Evolutionary conservation across 768 basidiomycete genomes (phyloP), one percentile per base, ranked within the genome.

Genomic region (Leccinellum rugosiceps): DNA sequence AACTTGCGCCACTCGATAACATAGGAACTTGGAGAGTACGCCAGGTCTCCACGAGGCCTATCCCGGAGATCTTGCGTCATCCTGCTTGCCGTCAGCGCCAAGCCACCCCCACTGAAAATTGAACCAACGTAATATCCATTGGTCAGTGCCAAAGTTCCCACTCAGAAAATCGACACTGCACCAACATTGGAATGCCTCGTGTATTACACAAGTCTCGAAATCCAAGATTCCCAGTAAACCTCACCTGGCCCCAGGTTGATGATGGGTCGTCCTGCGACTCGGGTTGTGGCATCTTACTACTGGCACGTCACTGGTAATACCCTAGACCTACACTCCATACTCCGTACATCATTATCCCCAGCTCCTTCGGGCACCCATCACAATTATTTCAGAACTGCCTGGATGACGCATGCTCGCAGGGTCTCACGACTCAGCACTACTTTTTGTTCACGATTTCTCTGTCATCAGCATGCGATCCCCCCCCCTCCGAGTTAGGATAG

Each of bases 361-460:
- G 32, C 45, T 55, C 50, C 35, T 57, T 52, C 34, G 10, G 55
- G 47, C 52, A 45, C n/a, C n/a, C 48, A 63, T 59, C 52, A 54
- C 14, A 11, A 17, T 38, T 17, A 17, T 50, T 23, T 31, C 38
- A 49, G 45, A 21, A 15, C 2, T 51, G 26, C 53, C 43, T 31
- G 65, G 47, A 52, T 19, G 32, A 57, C 52, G 31, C 66, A 52
- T 60, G 63, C 26, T 17, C 35, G 34, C 58, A 67, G 61, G 66
- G 66, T 58, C 52, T 23, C 17, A n/a, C 7, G 25, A 23, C 26
- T 17, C 26, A 25, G 13, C 38, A 48, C 4, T 8, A 34, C 10
- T n/a, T 26, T 19, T 7, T 55, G 50, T 55, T 48, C 30, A 51
- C 48, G 34, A 28, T 45, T 43, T 47, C 11, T 52, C 43, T 44